Conservation (phyloP, 768 basidiomycete species). For the Kondoa subrosea region DNA sequence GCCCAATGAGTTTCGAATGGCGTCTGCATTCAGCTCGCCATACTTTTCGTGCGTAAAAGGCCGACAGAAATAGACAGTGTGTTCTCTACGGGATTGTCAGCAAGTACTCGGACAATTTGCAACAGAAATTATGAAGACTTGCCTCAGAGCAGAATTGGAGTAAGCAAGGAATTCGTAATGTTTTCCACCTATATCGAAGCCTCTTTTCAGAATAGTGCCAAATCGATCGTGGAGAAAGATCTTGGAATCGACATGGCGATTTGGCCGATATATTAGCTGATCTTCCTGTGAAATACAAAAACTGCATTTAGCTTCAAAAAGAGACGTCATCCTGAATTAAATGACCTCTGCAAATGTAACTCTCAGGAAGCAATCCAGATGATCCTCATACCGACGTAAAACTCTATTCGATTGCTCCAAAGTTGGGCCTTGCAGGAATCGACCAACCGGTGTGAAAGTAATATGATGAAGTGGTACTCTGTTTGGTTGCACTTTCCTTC, state of each 20-base stretch:
- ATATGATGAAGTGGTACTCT: slow-evolving; percentile 14
- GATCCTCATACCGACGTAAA: slow-evolving; percentile 6
- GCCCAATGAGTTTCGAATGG: slow-evolving; percentile 45
- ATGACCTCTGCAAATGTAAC: slow-evolving; percentile 17
- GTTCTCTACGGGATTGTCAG: too few relatives aligned
- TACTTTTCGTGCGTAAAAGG: slow-evolving; percentile 37
- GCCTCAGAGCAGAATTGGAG: slow-evolving; percentile 50
- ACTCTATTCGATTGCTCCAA: slow-evolving; percentile 17
- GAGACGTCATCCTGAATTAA: slow-evolving; percentile 3
- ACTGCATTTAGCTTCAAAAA: slow-evolving; percentile 10
- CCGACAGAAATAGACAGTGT: slow-evolving; percentile 49
- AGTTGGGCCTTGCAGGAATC: slow-evolving; percentile 15
- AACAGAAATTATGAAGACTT: not conserved
- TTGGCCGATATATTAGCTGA: not conserved
- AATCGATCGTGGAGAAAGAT: slow-evolving; percentile 16
- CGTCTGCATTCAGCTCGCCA: slow-evolving; percentile 34
- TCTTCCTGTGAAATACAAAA: not conserved
- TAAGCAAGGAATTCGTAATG: slow-evolving; percentile 51
- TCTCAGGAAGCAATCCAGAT: slow-evolving; percentile 15
- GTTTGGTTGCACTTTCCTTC: slow-evolving; percentile 7
- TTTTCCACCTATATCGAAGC: slow-evolving; percentile 33
- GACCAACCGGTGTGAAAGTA: slow-evolving; percentile 11
- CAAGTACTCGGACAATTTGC: too few relatives aligned
- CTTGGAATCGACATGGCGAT: slow-evolving; percentile 13
- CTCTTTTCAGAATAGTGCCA: slow-evolving; percentile 14